Conservation (phyloP, 805 yeast genomes). For the Middelhovenomyces tepae region DNA sequence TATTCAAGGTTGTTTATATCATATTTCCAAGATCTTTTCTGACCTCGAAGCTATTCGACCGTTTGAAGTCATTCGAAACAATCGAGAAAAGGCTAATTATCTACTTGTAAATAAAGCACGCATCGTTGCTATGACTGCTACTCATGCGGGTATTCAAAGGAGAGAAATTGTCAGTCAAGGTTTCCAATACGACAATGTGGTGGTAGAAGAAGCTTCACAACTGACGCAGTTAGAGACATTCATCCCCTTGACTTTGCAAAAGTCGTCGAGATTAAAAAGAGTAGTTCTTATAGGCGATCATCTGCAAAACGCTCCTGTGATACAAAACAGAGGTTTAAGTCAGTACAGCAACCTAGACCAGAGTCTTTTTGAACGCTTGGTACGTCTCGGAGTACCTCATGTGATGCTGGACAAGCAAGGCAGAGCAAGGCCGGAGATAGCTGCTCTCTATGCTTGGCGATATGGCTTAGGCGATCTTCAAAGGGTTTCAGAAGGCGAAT, state of each 20-base stretch:
- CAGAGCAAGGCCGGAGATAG: conserved; percentile 21
- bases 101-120: conserved; percentile 20
- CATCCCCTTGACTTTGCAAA: conserved; percentile 20
- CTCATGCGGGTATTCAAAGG: conserved; percentile 14
- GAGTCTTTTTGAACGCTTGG: conserved; percentile 23
- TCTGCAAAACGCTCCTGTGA: conserved; percentile 19
- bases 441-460: conserved; percentile 18
- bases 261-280: conserved; percentile 17
- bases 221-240: conserved; percentile 28
- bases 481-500: conserved; percentile 9
- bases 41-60: conserved; percentile 23
- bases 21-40: conserved; percentile 20
- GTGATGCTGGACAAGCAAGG: conserved; percentile 19
- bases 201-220: conserved; percentile 29
- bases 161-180: conserved; percentile 12
- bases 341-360: conserved; percentile 14
- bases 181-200: conserved; percentile 24
- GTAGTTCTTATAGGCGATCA: conserved; percentile 32
- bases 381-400: conserved; percentile 17
- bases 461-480: conserved; percentile 14
- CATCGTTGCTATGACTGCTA: conserved; percentile 25
- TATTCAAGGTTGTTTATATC: conserved; percentile 13
- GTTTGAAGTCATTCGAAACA: conserved; percentile 17
- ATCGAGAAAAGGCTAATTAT: conserved; percentile 17
- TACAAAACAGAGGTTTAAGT: conserved; percentile 13